Conservation (phyloP, 495 filamentous ascomycete genomes). For the Tuber borchii region DNA sequence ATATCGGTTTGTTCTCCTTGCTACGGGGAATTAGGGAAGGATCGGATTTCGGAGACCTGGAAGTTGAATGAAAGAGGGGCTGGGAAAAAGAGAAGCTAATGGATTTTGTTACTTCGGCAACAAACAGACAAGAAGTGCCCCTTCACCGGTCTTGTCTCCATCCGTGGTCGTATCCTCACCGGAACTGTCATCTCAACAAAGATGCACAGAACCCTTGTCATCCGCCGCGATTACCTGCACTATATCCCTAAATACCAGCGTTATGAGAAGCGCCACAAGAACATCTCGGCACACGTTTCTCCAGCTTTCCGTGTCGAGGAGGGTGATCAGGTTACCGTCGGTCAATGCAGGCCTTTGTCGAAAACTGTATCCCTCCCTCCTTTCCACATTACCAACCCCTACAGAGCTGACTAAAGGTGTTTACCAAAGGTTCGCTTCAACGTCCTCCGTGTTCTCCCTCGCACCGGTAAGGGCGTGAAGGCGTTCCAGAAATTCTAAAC, state of each 20-base stretch:
- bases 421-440: constrained; percentile 90
- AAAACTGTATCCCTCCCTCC: constrained; percentile 75
- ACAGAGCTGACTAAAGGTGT: constrained; percentile 8
- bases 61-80: not conserved
- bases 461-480: constrained; percentile 96
- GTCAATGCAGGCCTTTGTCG: constrained; percentile 95
- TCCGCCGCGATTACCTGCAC: constrained; percentile 99
- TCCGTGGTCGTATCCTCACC: constrained; percentile 99
- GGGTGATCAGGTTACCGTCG: constrained; percentile 97
- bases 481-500: constrained; percentile 93
- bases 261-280: constrained; percentile 99
- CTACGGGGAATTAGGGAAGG: constrained; percentile 4
- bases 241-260: constrained; percentile 97
- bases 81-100: not conserved
- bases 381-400: not conserved
- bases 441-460: constrained; percentile 90
- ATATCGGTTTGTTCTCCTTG: constrained; percentile 77
- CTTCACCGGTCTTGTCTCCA: constrained; percentile 94
- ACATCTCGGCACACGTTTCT: constrained; percentile 95
- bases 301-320: constrained; percentile 99
- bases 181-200: constrained; percentile 98
- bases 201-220: constrained; percentile 98
- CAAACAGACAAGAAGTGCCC: constrained; percentile 99
- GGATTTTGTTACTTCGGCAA: not conserved
- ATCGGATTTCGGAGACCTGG: constrained; percentile 5